Percentiles rank a stretch among this genome's conserved stretches.
These are phyloP conservation scores for Cystoisospora suis DNA, from an alignment of 169 alveolate species.

Conservation along the genomic window DNA sequence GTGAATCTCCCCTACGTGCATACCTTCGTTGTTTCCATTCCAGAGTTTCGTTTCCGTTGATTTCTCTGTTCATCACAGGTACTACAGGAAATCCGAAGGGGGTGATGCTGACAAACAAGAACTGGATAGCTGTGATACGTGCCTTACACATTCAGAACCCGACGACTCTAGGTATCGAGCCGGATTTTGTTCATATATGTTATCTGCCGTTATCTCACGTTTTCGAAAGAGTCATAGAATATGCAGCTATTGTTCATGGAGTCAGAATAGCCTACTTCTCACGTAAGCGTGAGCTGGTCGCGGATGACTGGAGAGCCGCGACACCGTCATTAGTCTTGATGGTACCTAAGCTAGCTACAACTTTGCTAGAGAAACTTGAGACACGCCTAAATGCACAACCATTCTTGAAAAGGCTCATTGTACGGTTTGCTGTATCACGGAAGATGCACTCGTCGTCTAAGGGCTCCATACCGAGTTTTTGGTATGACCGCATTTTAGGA, in stretches of 20 bases:
- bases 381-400: background rate
- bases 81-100: slow-evolving; percentile 99
- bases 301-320: slow-evolving; percentile 33
- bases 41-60: background rate
- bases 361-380: slow-evolving; percentile 10
- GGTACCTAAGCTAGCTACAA: slow-evolving; percentile 24
- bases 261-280: slow-evolving; percentile 61
- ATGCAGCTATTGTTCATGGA: slow-evolving; percentile 70
- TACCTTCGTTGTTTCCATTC: too few species aligned
- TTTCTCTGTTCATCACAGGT: slow-evolving; percentile 46
- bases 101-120: slow-evolving; percentile 91
- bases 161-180: background rate
- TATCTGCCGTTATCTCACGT: slow-evolving; percentile 96
- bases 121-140: slow-evolving; percentile 44
- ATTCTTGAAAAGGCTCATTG: background rate
- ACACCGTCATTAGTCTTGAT: slow-evolving; percentile 8
- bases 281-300: slow-evolving; percentile 10
- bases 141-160: slow-evolving; percentile 12
- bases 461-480: background rate
- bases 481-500: background rate
- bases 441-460: slow-evolving; percentile 10
- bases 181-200: slow-evolving; percentile 76
- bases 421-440: background rate
- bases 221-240: slow-evolving; percentile 88
- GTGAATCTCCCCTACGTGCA: too few species aligned